Evolutionary conservation across 176 grass and related monocot genomes (phyloP), one percentile per base, ranked within the genome.

Genomic region (Cymbopogon citratus): DNA sequence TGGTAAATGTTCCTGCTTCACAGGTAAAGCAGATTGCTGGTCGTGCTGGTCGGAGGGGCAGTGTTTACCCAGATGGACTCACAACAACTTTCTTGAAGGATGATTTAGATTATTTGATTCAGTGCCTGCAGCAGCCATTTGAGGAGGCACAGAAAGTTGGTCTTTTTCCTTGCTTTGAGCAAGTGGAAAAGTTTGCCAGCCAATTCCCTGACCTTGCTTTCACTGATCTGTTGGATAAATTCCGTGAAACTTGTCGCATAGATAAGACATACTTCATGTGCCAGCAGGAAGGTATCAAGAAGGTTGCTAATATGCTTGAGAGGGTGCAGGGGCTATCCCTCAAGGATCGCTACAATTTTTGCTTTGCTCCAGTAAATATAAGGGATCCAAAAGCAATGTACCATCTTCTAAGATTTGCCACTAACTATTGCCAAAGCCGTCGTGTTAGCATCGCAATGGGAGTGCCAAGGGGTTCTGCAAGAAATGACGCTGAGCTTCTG

Each of bases 11-110:
- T 71, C 77, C 90, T 56, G 81, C 95, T 27, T 94, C 90, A 56
- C 95, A 98, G 88, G 92, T 98, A 56, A 95, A 98, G 72, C 95
- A 98, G 85, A 98, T 98, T 66, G 92, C 95, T 64, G 95, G 95
- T 1, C 91, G 92, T 67, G 95, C 90, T 63, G 95, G 95, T 29
- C 92, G 92, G 46, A 93, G 95, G 83, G 95, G 95, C 33, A 95
- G 92, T 74, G 69, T 93, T 66, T 98, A 90, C 65, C 95, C 95
- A 10, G 92, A 98, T 80, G 95, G 95, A 12, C 93, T 98, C 75
- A 84, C 83, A 21, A 98, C 92, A 36, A 93, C 95, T 63, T 98
- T 94, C 80, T 43, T 84, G 84, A 73, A 84, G 76, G 92, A 94
- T 65, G 92, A 98, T 86, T 86, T 98, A 80, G 90, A 93, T 26